Base-by-base conservation (phyloP, 2,329 filamentous ascomycete genomes). In the Volutella citrinella region DNA sequence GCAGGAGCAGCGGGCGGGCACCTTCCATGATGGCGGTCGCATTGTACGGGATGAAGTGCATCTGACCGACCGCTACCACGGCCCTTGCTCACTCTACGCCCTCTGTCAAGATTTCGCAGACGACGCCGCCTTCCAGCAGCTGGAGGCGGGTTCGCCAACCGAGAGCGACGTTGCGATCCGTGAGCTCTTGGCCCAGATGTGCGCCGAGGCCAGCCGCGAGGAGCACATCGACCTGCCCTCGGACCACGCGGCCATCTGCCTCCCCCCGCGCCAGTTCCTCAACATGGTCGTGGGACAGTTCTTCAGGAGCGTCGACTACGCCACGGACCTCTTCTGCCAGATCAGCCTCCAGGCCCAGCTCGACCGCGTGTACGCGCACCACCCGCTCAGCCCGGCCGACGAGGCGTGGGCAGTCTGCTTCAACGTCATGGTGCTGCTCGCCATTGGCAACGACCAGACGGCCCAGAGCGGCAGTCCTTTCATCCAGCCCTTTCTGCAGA, bases 371-470 rank as follows among this genome's bases (percentile, higher is more conserved):
- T 54, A 54, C 19, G 46, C 45, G 2, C 45, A 44, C 3, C 30
- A 50, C 13, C n/a, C n/a, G n/a, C 27, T 49, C 10, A 32, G 32
- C 4, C 45, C 46, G 6, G 37, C 24, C 4, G 51, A 54, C 11
- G 48, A 54, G 31, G 51, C 49, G 0, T 54, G 46, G 51, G 51
- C 48, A 10, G 32, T 54, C 1, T 54, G 51, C 17, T 52, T 52
- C 22, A 54, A 54, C 14, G 38, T 42, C 16, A 46, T 54, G 13
- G 45, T 52, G 14, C 38, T 54, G 8, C 31, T 54, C 7, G 42
- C 48, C 8, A 49, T 52, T 11, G 45, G 48, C 4, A 54, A 48
- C 14, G 51, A 51, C 10, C 41, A 49, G 5, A 41, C 37, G 7
- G 37, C 18, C 5, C 48, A 54, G 9, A 43, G 34, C 13, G 46